Percentiles rank a stretch among this genome's conserved stretches.
Evolutionary conservation across 495 filamentous ascomycete genomes (phyloP).

Genomic region (Endocarpon pusillum): DNA sequence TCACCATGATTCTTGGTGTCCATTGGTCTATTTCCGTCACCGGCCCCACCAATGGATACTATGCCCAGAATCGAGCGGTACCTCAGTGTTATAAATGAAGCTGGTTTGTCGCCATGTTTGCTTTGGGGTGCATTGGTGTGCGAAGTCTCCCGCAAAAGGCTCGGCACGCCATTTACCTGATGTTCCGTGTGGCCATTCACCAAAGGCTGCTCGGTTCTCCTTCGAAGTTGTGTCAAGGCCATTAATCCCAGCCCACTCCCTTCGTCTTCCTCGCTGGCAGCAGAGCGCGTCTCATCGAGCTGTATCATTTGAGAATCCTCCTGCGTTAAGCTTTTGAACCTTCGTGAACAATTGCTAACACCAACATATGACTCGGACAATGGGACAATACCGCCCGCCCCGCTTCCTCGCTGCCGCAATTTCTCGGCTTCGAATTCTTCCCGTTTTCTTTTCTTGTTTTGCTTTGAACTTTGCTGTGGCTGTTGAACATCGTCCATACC

Average conservation of each 20-base stretch:
- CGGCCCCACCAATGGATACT: constrained; percentile 38
- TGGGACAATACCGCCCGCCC: constrained; percentile 45
- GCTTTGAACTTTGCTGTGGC: constrained; percentile 4
- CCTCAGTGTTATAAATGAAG: constrained; percentile 71
- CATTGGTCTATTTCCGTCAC: constrained; percentile 12
- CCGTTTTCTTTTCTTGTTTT: constrained; percentile 30
- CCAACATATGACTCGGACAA: constrained; percentile 28
- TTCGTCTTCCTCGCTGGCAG: constrained; percentile 18
- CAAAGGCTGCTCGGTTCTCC: constrained; percentile 20
- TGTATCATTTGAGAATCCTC: constrained; percentile 5
- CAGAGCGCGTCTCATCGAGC: too few species aligned
- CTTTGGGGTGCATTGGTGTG: constrained; percentile 9
- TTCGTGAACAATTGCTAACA: not conserved
- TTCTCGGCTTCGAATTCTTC: constrained; percentile 19
- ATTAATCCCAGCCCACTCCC: constrained; percentile 9
- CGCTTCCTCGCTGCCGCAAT: constrained; percentile 27
- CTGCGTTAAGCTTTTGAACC: not conserved
- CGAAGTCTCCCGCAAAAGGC: constrained; percentile 14
- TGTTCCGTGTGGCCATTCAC: constrained; percentile 5
- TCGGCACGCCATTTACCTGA: constrained; percentile 10
- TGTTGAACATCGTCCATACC: not conserved
- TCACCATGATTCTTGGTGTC: constrained; percentile 9
- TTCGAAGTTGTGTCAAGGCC: constrained; percentile 16
- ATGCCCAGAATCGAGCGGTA: constrained; percentile 86
- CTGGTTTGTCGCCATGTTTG: constrained; percentile 8